Base-by-base conservation (phyloP, 805 yeast species). In the Wickerhamiella lipophila region DNA sequence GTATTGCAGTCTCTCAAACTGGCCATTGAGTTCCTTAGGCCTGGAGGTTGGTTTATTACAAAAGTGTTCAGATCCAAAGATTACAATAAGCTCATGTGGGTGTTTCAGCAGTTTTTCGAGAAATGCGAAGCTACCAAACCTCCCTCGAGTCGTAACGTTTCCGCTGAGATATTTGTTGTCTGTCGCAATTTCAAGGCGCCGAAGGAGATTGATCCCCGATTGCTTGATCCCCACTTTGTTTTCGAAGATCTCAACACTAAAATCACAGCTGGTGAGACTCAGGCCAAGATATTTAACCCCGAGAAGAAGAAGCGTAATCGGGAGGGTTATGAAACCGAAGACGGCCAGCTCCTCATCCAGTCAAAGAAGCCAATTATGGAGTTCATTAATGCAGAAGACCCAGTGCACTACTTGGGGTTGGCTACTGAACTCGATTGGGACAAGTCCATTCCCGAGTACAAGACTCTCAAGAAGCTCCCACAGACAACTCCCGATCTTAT, bases 91-190 rank as follows among this genome's bases (percentile, higher is more conserved):
- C 74, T 92, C 56, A 76, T 92, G 76, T 92, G 99, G 99, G 94
- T 89, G 3, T 89, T 92, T 69, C 87, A 86, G 61, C 98, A 92
- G 66, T 72, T 92, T 50, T 92, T 92, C 62, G 95, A 87, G 48
- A 88, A 83, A 62, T 97, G 92, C 48, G 97, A 92, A 66, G 99
- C 99, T 16, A 92, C 99, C 0, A 92, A 92, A 63, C 99, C 99
- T 6, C 97, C 99, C 7, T 88, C 97, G 7, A 87, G 96, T 34
- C 88, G 99, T 79, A 87, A 86, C 66, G 99, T 92, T 29, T 89
- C 97, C 63, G 99, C 99, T 2, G 99, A 92, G 72, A 92, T 92
- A 60, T 92, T 92, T 62, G 98, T 92, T 42, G 96, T 88, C 32
- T 92, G 99, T 68, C 80, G 80, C 64, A 94, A 94, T 11, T 92